A percentile compares a stretch with the other conserved stretches of the same genome.
Conservation (phyloP, 2,329 filamentous ascomycete genomes). For the Colletotrichum phormii region DNA sequence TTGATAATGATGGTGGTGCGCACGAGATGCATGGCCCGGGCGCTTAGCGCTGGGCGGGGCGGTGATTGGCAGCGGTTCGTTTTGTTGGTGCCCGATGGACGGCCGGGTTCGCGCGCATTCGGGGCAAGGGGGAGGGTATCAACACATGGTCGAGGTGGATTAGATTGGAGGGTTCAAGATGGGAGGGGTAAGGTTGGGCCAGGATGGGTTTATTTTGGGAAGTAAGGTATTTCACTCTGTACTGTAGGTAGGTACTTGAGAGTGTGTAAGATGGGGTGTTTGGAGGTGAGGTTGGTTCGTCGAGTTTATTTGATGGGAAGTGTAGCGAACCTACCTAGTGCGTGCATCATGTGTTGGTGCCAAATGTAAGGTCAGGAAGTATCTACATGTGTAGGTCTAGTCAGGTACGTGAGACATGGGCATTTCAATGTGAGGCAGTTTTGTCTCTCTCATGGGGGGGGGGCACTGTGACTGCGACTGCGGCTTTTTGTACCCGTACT, state of each 20-base stretch:
- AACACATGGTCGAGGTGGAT: neutral
- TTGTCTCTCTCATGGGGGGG: neutral
- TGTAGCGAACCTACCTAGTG: no score
- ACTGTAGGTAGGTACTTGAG: no score
- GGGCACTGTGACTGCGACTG: neutral
- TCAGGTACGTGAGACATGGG: neutral
- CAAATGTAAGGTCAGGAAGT: no score
- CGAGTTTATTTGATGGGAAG: no score
- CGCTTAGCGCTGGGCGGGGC: neutral
- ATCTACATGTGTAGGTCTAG: neutral
- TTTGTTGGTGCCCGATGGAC: constrained; percentile 16
- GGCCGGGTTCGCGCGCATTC: neutral
- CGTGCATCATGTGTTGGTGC: no score
- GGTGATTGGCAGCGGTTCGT: neutral
- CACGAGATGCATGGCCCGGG: neutral
- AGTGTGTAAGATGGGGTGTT: neutral
- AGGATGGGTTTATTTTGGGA: neutral
- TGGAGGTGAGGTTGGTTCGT: neutral
- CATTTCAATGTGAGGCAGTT: constrained; percentile 1
- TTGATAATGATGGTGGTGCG: neutral
- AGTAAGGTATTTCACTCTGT: neutral
- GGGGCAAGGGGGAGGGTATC: neutral
- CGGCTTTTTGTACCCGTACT: no score
- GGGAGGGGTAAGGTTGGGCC: neutral
- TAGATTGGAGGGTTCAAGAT: neutral